These are phyloP conservation scores for Aspergillus amoenus DNA, from an alignment of 2,329 filamentous ascomycete species.

Conservation along the genomic window DNA sequence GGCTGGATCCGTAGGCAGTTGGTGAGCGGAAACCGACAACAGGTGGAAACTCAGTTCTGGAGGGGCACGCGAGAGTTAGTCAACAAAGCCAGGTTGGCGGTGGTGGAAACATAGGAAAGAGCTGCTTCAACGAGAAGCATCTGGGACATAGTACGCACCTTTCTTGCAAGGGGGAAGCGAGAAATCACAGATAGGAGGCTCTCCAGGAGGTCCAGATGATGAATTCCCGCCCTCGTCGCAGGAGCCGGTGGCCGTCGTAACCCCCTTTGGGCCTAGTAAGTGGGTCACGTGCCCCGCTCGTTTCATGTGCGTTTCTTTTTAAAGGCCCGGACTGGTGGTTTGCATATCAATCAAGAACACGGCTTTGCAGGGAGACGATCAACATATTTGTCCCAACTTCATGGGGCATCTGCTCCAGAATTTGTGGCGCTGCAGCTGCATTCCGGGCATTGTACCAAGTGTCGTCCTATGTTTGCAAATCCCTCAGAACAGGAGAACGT, in stretches of 20 bases:
- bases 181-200: constrained; percentile 23
- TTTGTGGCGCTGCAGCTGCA: neutral
- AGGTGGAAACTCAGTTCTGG: constrained; percentile 14
- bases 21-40: constrained; percentile 13
- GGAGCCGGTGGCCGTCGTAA: constrained; percentile 16
- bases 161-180: constrained; percentile 14
- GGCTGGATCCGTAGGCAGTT: constrained; percentile 21
- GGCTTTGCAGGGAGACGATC: no score
- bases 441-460: neutral
- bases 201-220: constrained; percentile 21
- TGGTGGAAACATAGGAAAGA: neutral
- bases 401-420: neutral
- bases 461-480: neutral
- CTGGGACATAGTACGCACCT: constrained; percentile 11
- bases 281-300: constrained; percentile 16
- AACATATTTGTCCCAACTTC: neutral
- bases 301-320: constrained; percentile 2
- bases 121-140: neutral
- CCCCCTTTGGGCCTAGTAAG: constrained; percentile 20
- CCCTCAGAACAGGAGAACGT: neutral
- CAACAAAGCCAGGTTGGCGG: neutral
- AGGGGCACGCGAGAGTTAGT: constrained; percentile 16
- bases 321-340: no score
- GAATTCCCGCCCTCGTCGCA: constrained; percentile 19
- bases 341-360: no score